Conservation (phyloP, 495 filamentous ascomycete genomes). For the Pyronema domesticum region DNA sequence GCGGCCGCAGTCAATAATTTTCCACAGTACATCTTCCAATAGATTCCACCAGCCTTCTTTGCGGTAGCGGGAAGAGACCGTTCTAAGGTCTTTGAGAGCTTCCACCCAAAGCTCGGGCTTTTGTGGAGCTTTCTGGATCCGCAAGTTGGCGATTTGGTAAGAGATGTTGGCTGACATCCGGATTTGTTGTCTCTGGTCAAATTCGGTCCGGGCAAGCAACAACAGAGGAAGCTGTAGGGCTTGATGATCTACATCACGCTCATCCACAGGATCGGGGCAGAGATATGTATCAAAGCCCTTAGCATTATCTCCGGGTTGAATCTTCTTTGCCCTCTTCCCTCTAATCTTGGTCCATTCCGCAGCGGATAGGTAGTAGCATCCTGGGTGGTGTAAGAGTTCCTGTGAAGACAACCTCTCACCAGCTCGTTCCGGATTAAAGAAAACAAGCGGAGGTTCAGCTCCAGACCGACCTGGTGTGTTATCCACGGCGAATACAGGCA, state of each 20-base stretch:
- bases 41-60: constrained; percentile 65
- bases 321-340: constrained; percentile 41
- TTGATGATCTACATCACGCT: constrained; percentile 25
- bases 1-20: constrained; percentile 52
- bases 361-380: constrained; percentile 66
- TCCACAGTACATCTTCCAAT: constrained; percentile 54
- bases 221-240: constrained; percentile 9
- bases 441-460: constrained; percentile 29
- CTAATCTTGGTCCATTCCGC: constrained; percentile 47
- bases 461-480: background rate
- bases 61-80: constrained; percentile 41
- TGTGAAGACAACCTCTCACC: constrained; percentile 52
- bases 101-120: constrained; percentile 39
- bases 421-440: constrained; percentile 43
- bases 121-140: constrained; percentile 9
- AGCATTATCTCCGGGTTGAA: constrained; percentile 58
- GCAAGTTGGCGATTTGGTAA: constrained; percentile 13
- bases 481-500: constrained; percentile 12
- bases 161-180: constrained; percentile 17
- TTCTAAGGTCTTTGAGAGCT: constrained; percentile 44
- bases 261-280: constrained; percentile 56
- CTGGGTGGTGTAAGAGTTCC: constrained; percentile 69
- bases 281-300: constrained; percentile 74
- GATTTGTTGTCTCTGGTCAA: constrained; percentile 10
- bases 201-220: constrained; percentile 14